phyloP scores from a whole-genome alignment of 2,329 filamentous ascomycete species.

The Aaosphaeria pasadenensis region DNA sequence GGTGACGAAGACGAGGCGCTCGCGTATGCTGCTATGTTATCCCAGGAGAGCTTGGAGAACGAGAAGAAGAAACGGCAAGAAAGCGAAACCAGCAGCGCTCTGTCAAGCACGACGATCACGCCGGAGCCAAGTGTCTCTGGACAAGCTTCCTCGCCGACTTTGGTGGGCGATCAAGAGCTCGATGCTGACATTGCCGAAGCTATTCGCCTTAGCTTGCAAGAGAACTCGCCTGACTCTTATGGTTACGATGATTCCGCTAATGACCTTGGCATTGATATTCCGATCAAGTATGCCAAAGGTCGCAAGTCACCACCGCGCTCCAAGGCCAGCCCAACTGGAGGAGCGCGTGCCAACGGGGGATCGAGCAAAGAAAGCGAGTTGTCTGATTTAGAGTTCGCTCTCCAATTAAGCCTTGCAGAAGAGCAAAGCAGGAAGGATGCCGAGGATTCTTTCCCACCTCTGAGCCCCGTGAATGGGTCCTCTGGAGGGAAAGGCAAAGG shows the following conservation, averaged over 20 bases:
- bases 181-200: conserved; percentile 62
- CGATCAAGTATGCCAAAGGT: conserved; percentile 44
- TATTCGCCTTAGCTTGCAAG: conserved; percentile 52
- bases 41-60: conserved; percentile 55
- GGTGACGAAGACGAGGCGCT: conserved; percentile 61
- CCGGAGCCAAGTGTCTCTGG: conserved; percentile 28
- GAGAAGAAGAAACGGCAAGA: conserved; percentile 47
- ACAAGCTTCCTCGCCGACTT: conserved; percentile 24
- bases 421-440: conserved; percentile 48
- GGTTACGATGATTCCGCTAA: conserved; percentile 5
- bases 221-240: conserved; percentile 14
- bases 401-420: conserved; percentile 61
- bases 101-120: conserved; percentile 38
- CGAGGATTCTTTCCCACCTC: conserved; percentile 25
- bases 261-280: conserved; percentile 38
- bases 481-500: conserved; percentile 25
- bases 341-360: conserved; percentile 29
- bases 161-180: conserved; percentile 46
- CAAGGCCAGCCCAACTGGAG: conserved; percentile 22
- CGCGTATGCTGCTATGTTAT: conserved; percentile 61
- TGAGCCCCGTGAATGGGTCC: conserved; percentile 15
- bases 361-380: conserved; percentile 44
- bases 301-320: conserved; percentile 24
- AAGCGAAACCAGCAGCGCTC: conserved; percentile 39
- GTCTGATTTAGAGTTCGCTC: conserved; percentile 59